A percentile compares a stretch with the other conserved stretches of the same genome.
Evolutionary conservation across 2,329 filamentous ascomycete species (phyloP).

Genomic region (Sordariomycetes sp.): DNA sequence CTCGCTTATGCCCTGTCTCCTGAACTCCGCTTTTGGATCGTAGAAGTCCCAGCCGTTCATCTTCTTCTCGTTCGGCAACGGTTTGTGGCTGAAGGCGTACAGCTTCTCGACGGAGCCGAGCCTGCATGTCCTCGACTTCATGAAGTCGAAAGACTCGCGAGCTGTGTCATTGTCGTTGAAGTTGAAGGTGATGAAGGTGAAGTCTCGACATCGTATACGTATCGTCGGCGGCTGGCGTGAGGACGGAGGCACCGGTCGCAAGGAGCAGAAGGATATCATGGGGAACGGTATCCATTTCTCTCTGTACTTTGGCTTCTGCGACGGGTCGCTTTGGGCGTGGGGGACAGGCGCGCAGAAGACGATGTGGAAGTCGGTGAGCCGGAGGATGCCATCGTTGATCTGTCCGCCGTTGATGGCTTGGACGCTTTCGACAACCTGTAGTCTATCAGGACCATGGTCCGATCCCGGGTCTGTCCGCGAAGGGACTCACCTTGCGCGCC

Average conservation of each 20-base stretch:
- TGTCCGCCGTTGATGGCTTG: slow-evolving; percentile 51
- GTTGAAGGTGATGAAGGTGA: slow-evolving; percentile 87
- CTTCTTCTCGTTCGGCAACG: slow-evolving; percentile 62
- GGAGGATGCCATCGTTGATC: slow-evolving; percentile 45
- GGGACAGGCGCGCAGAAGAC: slow-evolving; percentile 38
- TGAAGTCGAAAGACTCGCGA: slow-evolving; percentile 78
- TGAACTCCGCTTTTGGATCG: slow-evolving; percentile 76
- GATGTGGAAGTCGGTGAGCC: slow-evolving; percentile 55
- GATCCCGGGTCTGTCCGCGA: not conserved
- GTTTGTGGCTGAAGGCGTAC: slow-evolving; percentile 80
- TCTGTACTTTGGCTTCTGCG: slow-evolving; percentile 21
- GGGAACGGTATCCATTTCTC: slow-evolving; percentile 94
- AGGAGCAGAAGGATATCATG: slow-evolving; percentile 73
- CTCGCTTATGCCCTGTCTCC: slow-evolving; percentile 75
- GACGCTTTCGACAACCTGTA: slow-evolving; percentile 51
- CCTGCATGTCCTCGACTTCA: slow-evolving; percentile 72
- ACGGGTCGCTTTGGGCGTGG: slow-evolving; percentile 13
- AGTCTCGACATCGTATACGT: slow-evolving; percentile 83
- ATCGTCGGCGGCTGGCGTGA: slow-evolving; percentile 72
- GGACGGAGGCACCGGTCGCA: slow-evolving; percentile 62
- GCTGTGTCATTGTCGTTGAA: slow-evolving; percentile 67
- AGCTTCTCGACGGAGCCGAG: slow-evolving; percentile 78
- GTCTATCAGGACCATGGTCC: not conserved
- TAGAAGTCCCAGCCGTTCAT: slow-evolving; percentile 80
- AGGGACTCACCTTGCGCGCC: slow-evolving; percentile 30